Evolutionary conservation across 2,329 filamentous ascomycete genomes (phyloP).

Genomic region (Microdochium bolleyi): DNA sequence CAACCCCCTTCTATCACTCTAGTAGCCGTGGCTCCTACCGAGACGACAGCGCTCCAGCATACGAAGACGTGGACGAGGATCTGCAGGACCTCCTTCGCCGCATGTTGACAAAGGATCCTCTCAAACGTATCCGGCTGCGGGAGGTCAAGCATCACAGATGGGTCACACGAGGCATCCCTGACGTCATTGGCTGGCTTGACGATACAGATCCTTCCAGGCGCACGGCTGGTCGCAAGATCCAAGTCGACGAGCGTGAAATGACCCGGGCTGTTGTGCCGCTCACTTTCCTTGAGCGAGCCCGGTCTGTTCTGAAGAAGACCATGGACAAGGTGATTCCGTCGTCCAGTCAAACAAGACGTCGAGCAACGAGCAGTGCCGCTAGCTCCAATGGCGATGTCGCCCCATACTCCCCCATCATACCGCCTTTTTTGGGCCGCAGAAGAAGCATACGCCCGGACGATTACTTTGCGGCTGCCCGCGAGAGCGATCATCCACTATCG

Average conservation of each 20-base stretch:
- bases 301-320: slow-evolving; percentile 66
- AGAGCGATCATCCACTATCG: slow-evolving; percentile 63
- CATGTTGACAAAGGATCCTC: slow-evolving; percentile 83
- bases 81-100: slow-evolving; percentile 70
- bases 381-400: slow-evolving; percentile 55
- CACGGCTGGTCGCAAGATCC: slow-evolving; percentile 75
- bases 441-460: slow-evolving; percentile 45
- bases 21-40: slow-evolving; percentile 61
- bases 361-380: slow-evolving; percentile 54
- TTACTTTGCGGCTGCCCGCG: slow-evolving; percentile 39
- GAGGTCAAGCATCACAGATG: slow-evolving; percentile 94
- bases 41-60: slow-evolving; percentile 68
- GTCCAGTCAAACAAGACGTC: slow-evolving; percentile 31
- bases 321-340: slow-evolving; percentile 52
- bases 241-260: slow-evolving; percentile 86
- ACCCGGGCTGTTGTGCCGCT: slow-evolving; percentile 85
- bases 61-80: slow-evolving; percentile 77
- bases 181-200: slow-evolving; percentile 79
- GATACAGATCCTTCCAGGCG: slow-evolving; percentile 80
- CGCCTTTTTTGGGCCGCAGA: slow-evolving; percentile 29
- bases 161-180: slow-evolving; percentile 71
- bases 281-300: slow-evolving; percentile 76
- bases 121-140: slow-evolving; percentile 77
- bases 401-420: slow-evolving; percentile 23
- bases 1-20: slow-evolving; percentile 46